A percentile compares a stretch with the other conserved stretches of the same genome.
Conservation (phyloP, 305 asterid genomes). For the Petunia hybrid region DNA sequence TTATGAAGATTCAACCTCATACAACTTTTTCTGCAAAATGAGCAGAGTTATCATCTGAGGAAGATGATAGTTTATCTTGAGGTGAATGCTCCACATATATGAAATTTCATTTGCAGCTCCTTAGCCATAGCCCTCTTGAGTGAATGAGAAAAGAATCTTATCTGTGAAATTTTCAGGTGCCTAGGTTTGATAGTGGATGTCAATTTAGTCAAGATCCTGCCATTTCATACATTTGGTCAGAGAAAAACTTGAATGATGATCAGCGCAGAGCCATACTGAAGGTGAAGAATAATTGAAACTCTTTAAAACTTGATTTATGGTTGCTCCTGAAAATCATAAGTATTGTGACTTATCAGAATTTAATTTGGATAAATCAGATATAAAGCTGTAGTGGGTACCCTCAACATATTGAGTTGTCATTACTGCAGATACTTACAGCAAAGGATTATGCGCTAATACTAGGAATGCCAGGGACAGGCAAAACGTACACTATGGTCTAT, state of each 20-base stretch:
- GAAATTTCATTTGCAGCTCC: slow-evolving; percentile 23
- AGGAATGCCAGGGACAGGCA: slow-evolving; percentile 99
- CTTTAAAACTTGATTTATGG: background rate
- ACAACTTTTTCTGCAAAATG: slow-evolving; percentile 83
- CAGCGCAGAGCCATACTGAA: slow-evolving; percentile 94
- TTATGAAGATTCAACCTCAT: slow-evolving; percentile 83
- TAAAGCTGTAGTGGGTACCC: slow-evolving; percentile 13
- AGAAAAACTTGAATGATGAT: slow-evolving; percentile 88
- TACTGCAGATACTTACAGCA: slow-evolving; percentile 85
- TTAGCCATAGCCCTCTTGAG: slow-evolving; percentile 3
- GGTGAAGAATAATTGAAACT: slow-evolving; percentile 49
- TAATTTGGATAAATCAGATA: slow-evolving; percentile 12
- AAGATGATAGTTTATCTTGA: slow-evolving; percentile 91
- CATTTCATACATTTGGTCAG: slow-evolving; percentile 79
- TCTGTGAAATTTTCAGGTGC: slow-evolving; percentile 54
- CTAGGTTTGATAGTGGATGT: slow-evolving; percentile 91
- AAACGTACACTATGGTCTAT: slow-evolving; percentile 96
- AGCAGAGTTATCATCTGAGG: slow-evolving; percentile 71
- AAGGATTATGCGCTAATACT: slow-evolving; percentile 92
- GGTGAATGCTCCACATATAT: slow-evolving; percentile 54
- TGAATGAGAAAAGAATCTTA: slow-evolving; percentile 10
- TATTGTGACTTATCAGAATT: slow-evolving; percentile 1
- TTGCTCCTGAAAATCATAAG: slow-evolving; percentile 14
- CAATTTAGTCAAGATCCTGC: slow-evolving; percentile 96
- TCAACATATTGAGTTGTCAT: slow-evolving; percentile 19